Evolutionary conservation across 2,329 filamentous ascomycete genomes (phyloP), one percentile per base, ranked within the genome.

Genomic region (Alternaria consortialis): DNA sequence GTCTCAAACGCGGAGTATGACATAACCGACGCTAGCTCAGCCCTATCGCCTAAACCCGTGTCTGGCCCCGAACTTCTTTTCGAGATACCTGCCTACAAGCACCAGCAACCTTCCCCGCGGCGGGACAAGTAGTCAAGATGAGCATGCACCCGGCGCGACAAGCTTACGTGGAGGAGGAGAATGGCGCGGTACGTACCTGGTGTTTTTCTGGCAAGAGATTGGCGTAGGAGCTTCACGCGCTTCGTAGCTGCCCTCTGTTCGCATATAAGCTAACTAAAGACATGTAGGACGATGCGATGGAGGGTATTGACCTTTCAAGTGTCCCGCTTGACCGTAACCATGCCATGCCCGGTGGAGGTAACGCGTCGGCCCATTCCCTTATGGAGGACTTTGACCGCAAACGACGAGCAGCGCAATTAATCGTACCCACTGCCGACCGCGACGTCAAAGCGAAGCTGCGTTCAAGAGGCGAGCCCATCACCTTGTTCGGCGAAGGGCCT

Each of bases 401-500:
- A 80, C 89, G 93, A 73, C 87, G 93, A 74, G 94, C 93, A 11
- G 93, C 93, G 17, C 91, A 91, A 11, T 92, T 98, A 70, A 90
- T 91, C 12, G 95, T 99, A 4, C 95, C 94, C 0, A 99, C 96
- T 56, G 94, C 97, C 77, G 95, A 99, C 83, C 89, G 87, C 63
- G 88, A 91, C 71, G 94, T 99, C 48, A 91, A 93, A 62, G 84
- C 88, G 37, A 68, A 64, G 57, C 60, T 71, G 43, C 89, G 95
- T 67, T 91, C 95, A 72, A 85, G 97, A 65, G 93, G 92, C n/a
- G 91, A 99, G 75, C 95, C 95, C 11, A 89, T 98, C 56, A 99
- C 94, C 0, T 84, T 98, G 0, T 99, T 99, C 67, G 95, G 94
- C 60, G 95, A 99, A 81, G 92, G 92, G 0, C 90, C 90, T 1